phyloP scores from a whole-genome alignment of 148 eudicot genomes.

The Arctostaphylos glauca region DNA sequence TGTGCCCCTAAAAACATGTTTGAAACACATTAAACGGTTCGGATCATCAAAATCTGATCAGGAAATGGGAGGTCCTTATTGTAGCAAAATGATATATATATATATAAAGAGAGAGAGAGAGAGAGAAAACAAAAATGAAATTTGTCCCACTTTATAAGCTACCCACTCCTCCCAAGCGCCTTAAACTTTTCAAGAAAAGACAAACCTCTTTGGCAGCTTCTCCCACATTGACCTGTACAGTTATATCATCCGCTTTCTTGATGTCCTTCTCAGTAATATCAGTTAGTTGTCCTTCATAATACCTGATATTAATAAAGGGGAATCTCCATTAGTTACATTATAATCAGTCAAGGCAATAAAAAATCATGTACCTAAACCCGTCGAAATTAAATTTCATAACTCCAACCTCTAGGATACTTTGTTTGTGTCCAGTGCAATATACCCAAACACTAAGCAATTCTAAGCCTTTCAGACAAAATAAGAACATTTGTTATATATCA shows the following conservation, averaged over 20 bases:
- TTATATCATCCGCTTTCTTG: slow-evolving; percentile 1
- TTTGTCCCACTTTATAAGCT: background rate
- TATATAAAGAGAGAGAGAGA: no score
- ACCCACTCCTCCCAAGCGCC: background rate
- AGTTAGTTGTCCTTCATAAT: slow-evolving; percentile 21
- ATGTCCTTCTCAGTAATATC: slow-evolving; percentile 6
- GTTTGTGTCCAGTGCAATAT: no score
- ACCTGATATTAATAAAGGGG: slow-evolving; percentile 1
- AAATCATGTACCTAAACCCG: background rate
- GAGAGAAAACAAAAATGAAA: background rate
- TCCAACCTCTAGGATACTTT: no score
- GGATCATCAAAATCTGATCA: no score
- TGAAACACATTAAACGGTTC: no score
- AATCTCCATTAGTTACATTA: background rate
- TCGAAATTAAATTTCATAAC: no score
- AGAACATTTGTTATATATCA: no score
- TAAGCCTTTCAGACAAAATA: no score
- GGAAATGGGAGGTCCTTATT: no score
- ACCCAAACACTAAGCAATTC: no score
- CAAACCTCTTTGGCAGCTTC: slow-evolving; percentile 21
- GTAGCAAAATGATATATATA: no score
- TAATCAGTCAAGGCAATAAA: background rate
- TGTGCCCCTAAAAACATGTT: no score
- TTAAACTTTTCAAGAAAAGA: background rate
- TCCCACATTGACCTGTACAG: background rate